Evolutionary conservation across 2,329 filamentous ascomycete species (phyloP), one percentile per base, ranked within the genome.

Genomic region (Pochonia chlamydosporia): DNA sequence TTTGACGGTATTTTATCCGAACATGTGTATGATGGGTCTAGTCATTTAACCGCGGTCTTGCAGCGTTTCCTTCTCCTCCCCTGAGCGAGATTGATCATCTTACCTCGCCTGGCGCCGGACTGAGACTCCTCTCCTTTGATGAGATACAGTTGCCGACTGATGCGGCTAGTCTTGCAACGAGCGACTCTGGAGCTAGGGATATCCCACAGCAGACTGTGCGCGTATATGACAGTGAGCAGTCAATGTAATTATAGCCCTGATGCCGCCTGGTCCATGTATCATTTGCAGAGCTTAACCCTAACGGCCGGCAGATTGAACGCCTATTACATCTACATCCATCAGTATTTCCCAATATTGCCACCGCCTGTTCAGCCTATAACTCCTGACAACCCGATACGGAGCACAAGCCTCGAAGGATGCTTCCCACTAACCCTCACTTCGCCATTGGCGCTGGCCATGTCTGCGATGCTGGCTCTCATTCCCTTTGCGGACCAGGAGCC

Each of bases 241-340:
- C 16, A n/a, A 33, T 31, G 36, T 39, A 46, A 24, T 16, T 46
- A 11, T 13, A 39, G 10, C 21, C 9, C 14, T 26, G 20, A 35
- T 3, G 16, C n/a, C n/a, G n/a, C n/a, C n/a, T n/a, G n/a, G n/a
- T n/a, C n/a, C n/a, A n/a, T n/a, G n/a, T n/a, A n/a, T n/a, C n/a
- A n/a, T n/a, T n/a, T n/a, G n/a, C n/a, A n/a, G n/a, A n/a, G 24
- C 8, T 39, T 26, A 31, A 23, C 25, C n/a, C 24, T 16, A 1
- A 16, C n/a, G n/a, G n/a, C n/a, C n/a, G n/a, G 14, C 23, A 46
- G 44, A 46, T 40, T 46, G 35, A 46, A 46, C 21, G 44, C 44
- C 18, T 46, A 46, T 24, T 46, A 46, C 33, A 46, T 30, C 5
- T 46, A 40, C 18, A 40, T 46, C 2, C 44, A 46, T 30, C 24